A percentile compares a stretch with the other conserved stretches of the same genome.
Evolutionary conservation across 225 moss, liverwort and hornwort genomes (phyloP).

Genomic region (Marchantia polymorpha): DNA sequence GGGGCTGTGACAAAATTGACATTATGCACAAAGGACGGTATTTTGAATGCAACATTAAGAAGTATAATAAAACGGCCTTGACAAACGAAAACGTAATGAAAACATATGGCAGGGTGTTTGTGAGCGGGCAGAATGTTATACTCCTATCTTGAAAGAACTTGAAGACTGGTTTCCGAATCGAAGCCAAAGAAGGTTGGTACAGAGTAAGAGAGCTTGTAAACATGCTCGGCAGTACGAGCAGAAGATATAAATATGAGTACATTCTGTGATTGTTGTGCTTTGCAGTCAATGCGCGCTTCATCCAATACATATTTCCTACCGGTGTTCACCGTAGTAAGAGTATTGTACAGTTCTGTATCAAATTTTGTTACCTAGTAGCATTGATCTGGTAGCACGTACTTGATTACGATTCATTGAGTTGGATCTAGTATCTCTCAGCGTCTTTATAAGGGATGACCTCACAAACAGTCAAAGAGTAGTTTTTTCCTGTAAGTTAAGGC

Average conservation of each 20-base stretch:
- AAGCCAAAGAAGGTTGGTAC: slow-evolving; percentile 50
- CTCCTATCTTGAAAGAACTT: slow-evolving; percentile 73
- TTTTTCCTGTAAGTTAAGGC: neutral
- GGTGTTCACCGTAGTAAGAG: no score
- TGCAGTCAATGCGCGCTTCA: neutral
- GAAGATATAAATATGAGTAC: neutral
- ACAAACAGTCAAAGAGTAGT: neutral
- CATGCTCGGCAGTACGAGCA: neutral
- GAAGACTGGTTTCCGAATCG: slow-evolving; percentile 58
- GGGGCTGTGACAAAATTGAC: neutral
- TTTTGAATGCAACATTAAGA: neutral
- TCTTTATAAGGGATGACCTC: neutral
- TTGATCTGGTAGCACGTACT: neutral
- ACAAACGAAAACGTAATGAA: slow-evolving; percentile 11
- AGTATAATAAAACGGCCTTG: neutral
- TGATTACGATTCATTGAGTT: neutral
- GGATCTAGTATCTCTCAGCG: neutral
- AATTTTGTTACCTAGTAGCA: no score
- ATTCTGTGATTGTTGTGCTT: neutral
- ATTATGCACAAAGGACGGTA: neutral
- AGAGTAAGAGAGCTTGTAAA: neutral
- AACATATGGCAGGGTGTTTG: slow-evolving; percentile 51
- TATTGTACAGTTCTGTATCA: no score
- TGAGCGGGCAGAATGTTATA: slow-evolving; percentile 75
- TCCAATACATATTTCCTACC: neutral